These are phyloP conservation scores for Gaeumannomyces tritici DNA, from an alignment of 2,329 filamentous ascomycete genomes.

Conservation along the genomic window DNA sequence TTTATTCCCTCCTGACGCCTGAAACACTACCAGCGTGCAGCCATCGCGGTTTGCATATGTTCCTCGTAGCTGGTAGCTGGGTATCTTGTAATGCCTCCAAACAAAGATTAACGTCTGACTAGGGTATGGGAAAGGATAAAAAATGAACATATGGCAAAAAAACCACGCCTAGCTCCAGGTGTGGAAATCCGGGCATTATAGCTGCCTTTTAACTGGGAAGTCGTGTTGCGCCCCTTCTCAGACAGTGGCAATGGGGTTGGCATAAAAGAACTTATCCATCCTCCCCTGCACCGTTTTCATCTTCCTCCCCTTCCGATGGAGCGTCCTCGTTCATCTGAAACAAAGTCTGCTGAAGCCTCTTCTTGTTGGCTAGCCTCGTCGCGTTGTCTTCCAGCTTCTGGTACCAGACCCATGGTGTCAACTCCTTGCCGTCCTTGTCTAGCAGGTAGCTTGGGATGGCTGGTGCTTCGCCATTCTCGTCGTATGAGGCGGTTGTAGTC, in stretches of 20 bases:
- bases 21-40: no score
- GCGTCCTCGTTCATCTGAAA: constrained; percentile 8
- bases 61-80: no score
- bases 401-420: constrained; percentile 46
- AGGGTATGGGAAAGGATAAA: neutral
- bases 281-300: neutral
- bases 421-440: constrained; percentile 40
- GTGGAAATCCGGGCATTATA: no score
- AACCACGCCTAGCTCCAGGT: neutral
- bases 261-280: neutral
- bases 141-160: neutral
- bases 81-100: neutral
- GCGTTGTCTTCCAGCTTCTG: constrained; percentile 39
- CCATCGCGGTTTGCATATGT: no score
- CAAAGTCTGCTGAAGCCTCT: neutral
- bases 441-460: constrained; percentile 37
- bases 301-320: constrained; percentile 2
- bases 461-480: constrained; percentile 9
- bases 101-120: neutral
- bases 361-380: constrained; percentile 20
- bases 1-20: no score
- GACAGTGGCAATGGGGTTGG: neutral
- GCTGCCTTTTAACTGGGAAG: neutral
- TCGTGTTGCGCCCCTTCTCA: neutral
- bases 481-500: constrained; percentile 7